phyloP scores from a whole-genome alignment of 345 rosid species.

The Camelina sativa region DNA sequence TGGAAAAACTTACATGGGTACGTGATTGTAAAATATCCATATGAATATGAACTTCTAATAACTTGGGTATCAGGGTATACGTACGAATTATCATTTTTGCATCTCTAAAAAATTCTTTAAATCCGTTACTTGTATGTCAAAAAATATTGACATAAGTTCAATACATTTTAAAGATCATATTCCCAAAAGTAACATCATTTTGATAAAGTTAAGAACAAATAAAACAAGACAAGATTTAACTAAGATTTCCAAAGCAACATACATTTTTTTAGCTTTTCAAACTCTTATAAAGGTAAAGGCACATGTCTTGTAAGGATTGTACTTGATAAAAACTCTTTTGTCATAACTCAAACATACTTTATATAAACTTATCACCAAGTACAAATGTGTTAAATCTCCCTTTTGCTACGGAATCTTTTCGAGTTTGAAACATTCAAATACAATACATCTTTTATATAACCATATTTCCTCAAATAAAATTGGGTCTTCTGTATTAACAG shows the following conservation, averaged over 20 bases:
- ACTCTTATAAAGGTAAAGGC: not conserved
- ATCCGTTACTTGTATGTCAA: not conserved
- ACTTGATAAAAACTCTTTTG: not conserved
- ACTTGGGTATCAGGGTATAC: not conserved
- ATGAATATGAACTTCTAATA: not conserved
- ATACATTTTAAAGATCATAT: not conserved
- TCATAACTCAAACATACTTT: not conserved
- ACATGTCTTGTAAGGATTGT: not conserved
- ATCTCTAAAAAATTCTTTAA: too few relatives aligned
- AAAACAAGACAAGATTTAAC: not conserved
- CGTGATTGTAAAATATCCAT: not conserved
- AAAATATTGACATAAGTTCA: not conserved
- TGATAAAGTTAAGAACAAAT: not conserved
- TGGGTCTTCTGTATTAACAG: constrained; percentile 22
- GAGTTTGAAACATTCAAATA: constrained; percentile 28
- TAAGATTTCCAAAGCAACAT: not conserved
- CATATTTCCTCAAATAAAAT: constrained; percentile 20
- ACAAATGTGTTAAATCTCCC: not conserved
- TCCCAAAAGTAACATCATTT: not conserved
- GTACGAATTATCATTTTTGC: not conserved
- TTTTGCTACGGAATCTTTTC: not conserved
- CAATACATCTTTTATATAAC: constrained; percentile 3
- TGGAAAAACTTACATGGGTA: not conserved
- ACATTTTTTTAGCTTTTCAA: constrained; percentile 12
- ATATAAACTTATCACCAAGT: not conserved